Evolutionary conservation across 2,329 filamentous ascomycete genomes (phyloP).

Genomic region (Hypoxylon sp.): DNA sequence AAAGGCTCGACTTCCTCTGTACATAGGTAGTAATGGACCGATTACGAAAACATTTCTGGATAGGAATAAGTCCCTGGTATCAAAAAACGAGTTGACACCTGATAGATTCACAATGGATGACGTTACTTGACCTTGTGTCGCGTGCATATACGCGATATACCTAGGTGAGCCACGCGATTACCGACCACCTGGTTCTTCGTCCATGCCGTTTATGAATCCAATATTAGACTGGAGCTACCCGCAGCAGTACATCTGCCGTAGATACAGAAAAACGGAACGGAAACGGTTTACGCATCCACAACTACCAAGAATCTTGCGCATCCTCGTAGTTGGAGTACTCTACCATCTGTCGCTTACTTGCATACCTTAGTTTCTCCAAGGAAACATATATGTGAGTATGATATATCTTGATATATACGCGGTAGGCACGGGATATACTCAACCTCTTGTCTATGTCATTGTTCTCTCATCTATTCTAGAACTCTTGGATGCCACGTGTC

Average conservation of each 20-base stretch:
- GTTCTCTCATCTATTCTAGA: conserved; percentile 4
- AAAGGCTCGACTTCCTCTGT: background rate
- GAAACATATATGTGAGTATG: background rate
- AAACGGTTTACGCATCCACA: conserved; percentile 8
- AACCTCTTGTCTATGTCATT: background rate
- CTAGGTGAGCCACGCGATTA: background rate
- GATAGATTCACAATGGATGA: too few species aligned
- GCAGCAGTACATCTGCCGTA: background rate
- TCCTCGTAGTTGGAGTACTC: conserved; percentile 7
- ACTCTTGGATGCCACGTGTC: conserved; percentile 21
- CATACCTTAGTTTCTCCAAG: conserved; percentile 7
- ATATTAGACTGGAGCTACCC: background rate
- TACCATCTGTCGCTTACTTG: conserved; percentile 1
- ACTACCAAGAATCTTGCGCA: background rate
- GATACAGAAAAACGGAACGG: background rate
- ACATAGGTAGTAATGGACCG: background rate
- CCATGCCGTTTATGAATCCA: background rate
- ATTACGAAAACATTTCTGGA: background rate
- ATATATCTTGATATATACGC: conserved; percentile 10
- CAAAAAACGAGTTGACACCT: too few species aligned
- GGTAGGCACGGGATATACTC: background rate
- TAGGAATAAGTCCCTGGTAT: background rate
- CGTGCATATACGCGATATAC: background rate
- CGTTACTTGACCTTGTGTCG: background rate
- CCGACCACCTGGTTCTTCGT: conserved; percentile 7